These are phyloP conservation scores for Suillus discolor DNA, from an alignment of 768 basidiomycete genomes.

Conservation along the genomic window DNA sequence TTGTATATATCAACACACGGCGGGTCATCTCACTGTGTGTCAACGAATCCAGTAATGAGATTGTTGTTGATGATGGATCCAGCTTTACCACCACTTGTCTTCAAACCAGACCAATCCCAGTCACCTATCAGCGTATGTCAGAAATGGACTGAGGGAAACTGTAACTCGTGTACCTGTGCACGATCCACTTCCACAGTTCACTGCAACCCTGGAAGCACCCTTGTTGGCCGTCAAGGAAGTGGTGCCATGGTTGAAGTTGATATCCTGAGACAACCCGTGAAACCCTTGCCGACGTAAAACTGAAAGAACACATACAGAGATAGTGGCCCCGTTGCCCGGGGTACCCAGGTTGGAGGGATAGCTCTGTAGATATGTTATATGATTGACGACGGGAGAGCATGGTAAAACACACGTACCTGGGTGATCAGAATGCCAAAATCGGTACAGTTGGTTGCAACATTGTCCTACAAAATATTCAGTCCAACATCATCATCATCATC, in stretches of 20 bases:
- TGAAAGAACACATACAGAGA: constrained; percentile 49
- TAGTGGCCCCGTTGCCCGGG: constrained; percentile 57
- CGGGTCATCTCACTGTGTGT: constrained; percentile 8
- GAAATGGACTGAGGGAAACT: neutral
- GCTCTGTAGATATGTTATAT: constrained; percentile 38
- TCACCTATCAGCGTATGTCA: constrained; percentile 33
- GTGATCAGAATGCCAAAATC: constrained; percentile 62
- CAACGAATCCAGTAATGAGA: constrained; percentile 33
- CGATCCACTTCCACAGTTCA: constrained; percentile 56
- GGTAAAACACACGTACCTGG: constrained; percentile 37
- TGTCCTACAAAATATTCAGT: constrained; percentile 38
- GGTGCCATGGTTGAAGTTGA: constrained; percentile 47
- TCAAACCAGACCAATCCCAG: constrained; percentile 55
- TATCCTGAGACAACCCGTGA: constrained; percentile 34
- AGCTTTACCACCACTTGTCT: constrained; percentile 44
- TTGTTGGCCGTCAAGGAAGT: constrained; percentile 46
- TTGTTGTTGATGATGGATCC: constrained; percentile 37
- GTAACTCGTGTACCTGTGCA: constrained; percentile 45
- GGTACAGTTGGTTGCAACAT: constrained; percentile 51
- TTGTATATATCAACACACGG: too few species aligned
- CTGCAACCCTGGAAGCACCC: constrained; percentile 47
- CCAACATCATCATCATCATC: neutral
- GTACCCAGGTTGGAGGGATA: constrained; percentile 55
- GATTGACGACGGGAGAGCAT: neutral
- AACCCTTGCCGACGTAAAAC: neutral